A percentile compares a stretch with the other conserved stretches of the same genome.
Evolutionary conservation across 441 rosid species (phyloP).

Genomic region (Pelargonium australe): DNA sequence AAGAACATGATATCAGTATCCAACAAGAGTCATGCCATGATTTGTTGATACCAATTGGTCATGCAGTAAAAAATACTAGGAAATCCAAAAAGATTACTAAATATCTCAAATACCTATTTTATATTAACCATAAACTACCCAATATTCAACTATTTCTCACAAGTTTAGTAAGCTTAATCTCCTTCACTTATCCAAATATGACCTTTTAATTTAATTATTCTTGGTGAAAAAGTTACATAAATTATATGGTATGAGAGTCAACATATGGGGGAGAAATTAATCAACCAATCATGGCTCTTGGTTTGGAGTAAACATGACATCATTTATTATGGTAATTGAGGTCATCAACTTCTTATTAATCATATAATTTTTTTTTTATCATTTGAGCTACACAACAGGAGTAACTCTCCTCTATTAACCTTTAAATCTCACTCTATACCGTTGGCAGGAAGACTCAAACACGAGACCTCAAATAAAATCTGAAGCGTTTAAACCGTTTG

Average conservation of each 20-base stretch:
- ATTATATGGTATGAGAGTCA: neutral
- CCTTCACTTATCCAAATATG: neutral
- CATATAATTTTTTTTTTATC: no score
- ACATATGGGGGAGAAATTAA: neutral
- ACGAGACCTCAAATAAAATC: no score
- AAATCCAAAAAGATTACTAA: neutral
- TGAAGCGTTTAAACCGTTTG: no score
- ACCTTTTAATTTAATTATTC: neutral
- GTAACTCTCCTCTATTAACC: no score
- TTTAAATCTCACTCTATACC: no score
- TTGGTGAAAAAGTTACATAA: neutral
- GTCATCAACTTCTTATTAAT: neutral
- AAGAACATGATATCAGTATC: neutral
- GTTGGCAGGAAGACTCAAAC: no score
- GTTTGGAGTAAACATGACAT: slow-evolving; percentile 1
- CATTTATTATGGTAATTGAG: neutral
- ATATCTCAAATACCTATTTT: neutral
- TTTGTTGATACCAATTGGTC: neutral
- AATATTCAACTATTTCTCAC: neutral
- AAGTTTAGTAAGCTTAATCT: neutral
- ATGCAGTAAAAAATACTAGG: neutral
- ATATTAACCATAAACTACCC: neutral
- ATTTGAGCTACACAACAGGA: no score
- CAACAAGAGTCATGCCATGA: slow-evolving; percentile 8
- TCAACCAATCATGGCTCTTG: neutral